Base-by-base conservation (phyloP, 2,329 filamentous ascomycete species). In the Alternaria angustiovoidea region DNA sequence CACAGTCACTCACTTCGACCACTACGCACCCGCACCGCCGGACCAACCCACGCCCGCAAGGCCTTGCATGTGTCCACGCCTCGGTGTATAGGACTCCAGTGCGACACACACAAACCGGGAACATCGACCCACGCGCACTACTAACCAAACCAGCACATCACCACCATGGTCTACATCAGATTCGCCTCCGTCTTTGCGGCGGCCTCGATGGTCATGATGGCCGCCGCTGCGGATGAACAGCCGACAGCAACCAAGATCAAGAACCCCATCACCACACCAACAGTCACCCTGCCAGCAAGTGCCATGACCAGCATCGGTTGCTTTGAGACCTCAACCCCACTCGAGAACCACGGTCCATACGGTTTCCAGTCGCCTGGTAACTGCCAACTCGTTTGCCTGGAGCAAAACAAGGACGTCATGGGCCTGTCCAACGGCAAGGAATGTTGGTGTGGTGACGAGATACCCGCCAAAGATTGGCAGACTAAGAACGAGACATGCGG, bases 381-480 rank as follows among this genome's bases (percentile, higher is more conserved):
- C 65, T 89, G 87, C 67, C 83, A 86, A 64, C 68, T 77, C 20
- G 75, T 80, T 63, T 89, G 87, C 72, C 69, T 81, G 24, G 69
- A 78, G 3, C 71, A 78, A 0, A 70, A 81, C 7, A 82, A 85
- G 36, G 67, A 83, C 1, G 90, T 93, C 7, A 87, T 89, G 70
- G 92, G 84, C 32, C 80, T 91, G 44, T 86, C 84, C 7, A 83
- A 84, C 18, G 86, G 86, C 16, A 81, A 83, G 18, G 79, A 87
- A 64, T 97, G 93, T 80, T 91, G 83, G 71, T 96, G 93, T 72
- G 93, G 93, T 60, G 80, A 87, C 64, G 78, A 83, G 59, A 84
- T 94, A 48, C 93, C 93, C 0, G 82, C 88, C 16, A 66, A 72
- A 48, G 80, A 80, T 16, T 81, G 81, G 41, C 74, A 88, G 61